Evolutionary conservation across 192 early-diverging fungal species (phyloP), one percentile per base, ranked within the genome.

Genomic region (Rhizophagus clarus): DNA sequence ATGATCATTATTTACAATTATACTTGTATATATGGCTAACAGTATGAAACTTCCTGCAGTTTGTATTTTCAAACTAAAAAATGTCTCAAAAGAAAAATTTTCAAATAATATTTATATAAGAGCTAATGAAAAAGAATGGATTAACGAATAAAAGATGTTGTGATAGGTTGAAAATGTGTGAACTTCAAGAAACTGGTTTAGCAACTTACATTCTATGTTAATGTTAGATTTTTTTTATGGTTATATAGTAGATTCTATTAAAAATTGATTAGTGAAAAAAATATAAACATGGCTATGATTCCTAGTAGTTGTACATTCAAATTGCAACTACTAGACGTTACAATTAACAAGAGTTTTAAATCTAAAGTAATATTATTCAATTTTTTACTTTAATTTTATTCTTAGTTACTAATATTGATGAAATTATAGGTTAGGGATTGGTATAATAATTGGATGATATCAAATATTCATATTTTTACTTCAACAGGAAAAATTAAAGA

Each of bases 341-440:
- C 37, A 72, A 72, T 72, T 49, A 72, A 72, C 17, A 72, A 72
- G 45, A 9, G 15, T n/a, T 72, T 72, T 37, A 71, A 71, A 71
- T 29, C 69, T 34, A 71, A 71, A 37, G 69, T 45, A 37, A 37
- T 34, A 11, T 22, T 22, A 14, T 42, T 71, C 4, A 5, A 42
- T 37, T 71, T 22, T 71, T 71, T 11, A 37, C 12, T 37, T 22
- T 9, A 37, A 26, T 71, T 15, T 37, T 71, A 22, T 71, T 34
- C 15, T 45, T 71, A 71, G 15, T 37, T 22, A 3, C 17, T 37
- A 34, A 71, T 71, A 14, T 37, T 26, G 42, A 3, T 31, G 3
- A 71, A 34, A 71, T 11, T n/a, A 5, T 26, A 64, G 62, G 62
- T 64, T 64, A 15, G 5, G 5, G 34, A 37, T 37, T 4, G 12